These are phyloP conservation scores for Heliamphora pulchella DNA, from an alignment of 179 eudicot species.

Conservation along the genomic window DNA sequence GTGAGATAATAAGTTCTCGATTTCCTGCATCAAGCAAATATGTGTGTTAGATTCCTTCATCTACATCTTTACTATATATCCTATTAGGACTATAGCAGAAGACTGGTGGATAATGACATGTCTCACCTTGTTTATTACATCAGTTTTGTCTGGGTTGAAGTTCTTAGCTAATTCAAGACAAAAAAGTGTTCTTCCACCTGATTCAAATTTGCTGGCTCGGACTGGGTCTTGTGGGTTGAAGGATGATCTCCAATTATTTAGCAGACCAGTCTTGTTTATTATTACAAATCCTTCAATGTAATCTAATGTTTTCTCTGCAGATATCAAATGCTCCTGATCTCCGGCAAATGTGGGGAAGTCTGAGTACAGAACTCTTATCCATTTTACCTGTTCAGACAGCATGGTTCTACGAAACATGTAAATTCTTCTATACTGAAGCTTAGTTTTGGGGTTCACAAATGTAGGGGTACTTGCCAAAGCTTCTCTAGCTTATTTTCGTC, in stretches of 20 bases:
- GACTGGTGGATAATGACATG: no score
- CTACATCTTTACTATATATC: no score
- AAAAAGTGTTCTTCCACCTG: slow-evolving; percentile 69
- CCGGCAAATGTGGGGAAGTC: slow-evolving; percentile 58
- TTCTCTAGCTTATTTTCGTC: no score
- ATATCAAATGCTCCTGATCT: slow-evolving; percentile 77
- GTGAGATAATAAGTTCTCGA: slow-evolving; percentile 36
- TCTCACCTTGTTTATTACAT: slow-evolving; percentile 46
- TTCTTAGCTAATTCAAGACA: slow-evolving; percentile 87
- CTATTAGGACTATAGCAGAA: no score
- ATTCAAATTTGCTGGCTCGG: slow-evolving; percentile 48
- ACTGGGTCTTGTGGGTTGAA: slow-evolving; percentile 65
- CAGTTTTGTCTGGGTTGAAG: slow-evolving; percentile 44
- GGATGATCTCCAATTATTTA: slow-evolving; percentile 72
- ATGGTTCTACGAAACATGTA: no score
- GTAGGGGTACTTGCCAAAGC: no score
- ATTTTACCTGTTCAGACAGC: slow-evolving; percentile 54
- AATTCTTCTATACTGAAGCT: no score
- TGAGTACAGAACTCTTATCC: slow-evolving; percentile 74
- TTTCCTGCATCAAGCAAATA: slow-evolving; percentile 31
- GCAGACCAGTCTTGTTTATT: slow-evolving; percentile 63
- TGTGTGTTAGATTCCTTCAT: no score
- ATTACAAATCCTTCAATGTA: slow-evolving; percentile 87
- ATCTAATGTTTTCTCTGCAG: slow-evolving; percentile 52
- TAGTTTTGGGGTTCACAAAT: no score